Base-by-base conservation (phyloP, 345 rosid genomes). In the Populus simonii region DNA sequence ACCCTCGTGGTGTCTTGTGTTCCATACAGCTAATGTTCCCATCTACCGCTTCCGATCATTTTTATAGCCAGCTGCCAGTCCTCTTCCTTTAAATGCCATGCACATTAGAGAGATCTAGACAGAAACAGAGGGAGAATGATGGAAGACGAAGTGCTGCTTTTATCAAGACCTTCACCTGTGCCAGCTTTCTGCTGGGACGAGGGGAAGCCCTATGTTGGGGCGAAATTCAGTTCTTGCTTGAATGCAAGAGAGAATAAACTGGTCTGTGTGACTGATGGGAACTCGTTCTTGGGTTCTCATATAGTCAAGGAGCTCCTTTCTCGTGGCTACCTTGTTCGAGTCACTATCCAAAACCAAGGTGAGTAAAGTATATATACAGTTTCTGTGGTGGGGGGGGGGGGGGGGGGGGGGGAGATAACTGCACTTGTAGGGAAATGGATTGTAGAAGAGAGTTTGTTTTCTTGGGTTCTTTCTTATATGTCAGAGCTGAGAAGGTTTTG, bases 221-320 rank as follows among this genome's bases (percentile, higher is more conserved):
- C 72, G 57, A 73, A 45, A 71, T 39, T 74, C 35, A 55, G 73
- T 36, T 27, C 75, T 59, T 22, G 72, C 65, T 82, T 80, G 71
- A 82, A 23, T 43, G 78, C 76, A 35, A 55, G 80, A 77, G 83
- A 82, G 59, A 76, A 70, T 5, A 79, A 81, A 55, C 74, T 86
- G 74, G 79, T 86, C 51, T 86, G 89, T 78, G 87, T 86, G 20
- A 86, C 85, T 9, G 59, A 76, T 72, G 89, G 87, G 6, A 86
- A 82, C 47, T 86, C 87, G 33, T 78, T n/a, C 73, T 76, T 86
- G 53, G 87, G 84, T 59, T 80, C 84, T 71, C 69, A 15, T 33
- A 41, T 86, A 6, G 83, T 78, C 66, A 82, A 80, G 77, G 72
- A 80, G 71, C 86, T 86, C 68, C 18, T 84, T 79, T 79, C 87